A percentile compares a stretch with the other conserved stretches of the same genome.
Conservation (phyloP, 139 green algal species). For the Chlorella sp. region DNA sequence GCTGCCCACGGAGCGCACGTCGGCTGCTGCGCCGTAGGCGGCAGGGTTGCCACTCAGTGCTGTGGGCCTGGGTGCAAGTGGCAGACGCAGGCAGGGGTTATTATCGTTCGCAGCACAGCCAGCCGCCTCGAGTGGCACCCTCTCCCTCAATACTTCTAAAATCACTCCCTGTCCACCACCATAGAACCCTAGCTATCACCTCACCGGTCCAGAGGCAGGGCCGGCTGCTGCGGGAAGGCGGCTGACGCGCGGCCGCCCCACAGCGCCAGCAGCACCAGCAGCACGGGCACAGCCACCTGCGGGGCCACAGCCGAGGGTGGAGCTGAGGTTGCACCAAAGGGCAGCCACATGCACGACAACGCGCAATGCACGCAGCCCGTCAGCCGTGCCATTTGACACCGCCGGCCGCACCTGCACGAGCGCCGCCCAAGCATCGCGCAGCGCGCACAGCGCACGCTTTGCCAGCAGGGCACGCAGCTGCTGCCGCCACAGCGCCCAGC, state of each 20-base stretch:
- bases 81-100: neutral
- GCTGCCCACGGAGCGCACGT: neutral
- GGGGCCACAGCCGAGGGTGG: neutral
- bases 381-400: too few species aligned
- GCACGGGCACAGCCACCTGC: constrained; percentile 55
- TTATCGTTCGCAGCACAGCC: neutral
- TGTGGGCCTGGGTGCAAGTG: neutral
- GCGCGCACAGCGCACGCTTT: constrained; percentile 69
- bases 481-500: constrained; percentile 53
- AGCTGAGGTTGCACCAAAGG: constrained; percentile 1
- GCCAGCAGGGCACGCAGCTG: constrained; percentile 68
- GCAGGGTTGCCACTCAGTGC: constrained; percentile 18
- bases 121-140: neutral
- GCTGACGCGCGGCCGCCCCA: constrained; percentile 33
- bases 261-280: constrained; percentile 53
- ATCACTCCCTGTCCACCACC: too few species aligned
- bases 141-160: too few species aligned
- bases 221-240: constrained; percentile 37
- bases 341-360: too few species aligned
- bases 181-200: too few species aligned
- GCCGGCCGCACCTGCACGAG: constrained; percentile 67
- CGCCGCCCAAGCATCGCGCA: constrained; percentile 61
- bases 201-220: constrained; percentile 44
- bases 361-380: too few species aligned
- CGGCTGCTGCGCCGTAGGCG: neutral